Conservation (phyloP, 2,329 filamentous ascomycete species). For the Knufia fluminis region DNA sequence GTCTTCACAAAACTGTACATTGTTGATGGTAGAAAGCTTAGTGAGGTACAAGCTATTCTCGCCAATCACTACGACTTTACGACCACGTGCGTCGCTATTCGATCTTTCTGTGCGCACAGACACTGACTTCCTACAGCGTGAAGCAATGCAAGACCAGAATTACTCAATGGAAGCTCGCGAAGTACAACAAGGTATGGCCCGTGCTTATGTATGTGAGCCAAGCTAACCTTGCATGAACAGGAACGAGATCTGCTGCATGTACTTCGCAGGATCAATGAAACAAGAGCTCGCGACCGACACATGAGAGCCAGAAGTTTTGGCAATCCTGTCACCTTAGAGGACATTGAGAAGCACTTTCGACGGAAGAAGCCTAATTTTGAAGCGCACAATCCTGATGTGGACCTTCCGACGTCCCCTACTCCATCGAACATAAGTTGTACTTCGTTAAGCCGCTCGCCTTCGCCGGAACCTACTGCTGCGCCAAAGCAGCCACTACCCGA, state of each 20-base stretch:
- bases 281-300: neutral
- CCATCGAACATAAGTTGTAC: neutral
- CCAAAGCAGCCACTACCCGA: neutral
- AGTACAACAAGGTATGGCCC: constrained; percentile 6
- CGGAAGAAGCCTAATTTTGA: neutral
- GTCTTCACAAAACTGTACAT: constrained; percentile 4
- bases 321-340: neutral
- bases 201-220: neutral
- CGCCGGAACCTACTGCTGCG: neutral
- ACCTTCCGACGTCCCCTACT: neutral
- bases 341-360: neutral
- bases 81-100: constrained; percentile 1
- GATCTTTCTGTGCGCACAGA: neutral
- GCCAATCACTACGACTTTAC: neutral
- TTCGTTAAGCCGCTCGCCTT: neutral
- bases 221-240: neutral
- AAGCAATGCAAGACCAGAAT: constrained; percentile 9
- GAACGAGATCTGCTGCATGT: constrained; percentile 1
- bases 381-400: neutral
- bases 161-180: constrained; percentile 6
- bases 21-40: neutral
- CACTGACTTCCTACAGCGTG: neutral
- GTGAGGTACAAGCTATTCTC: constrained; percentile 3
- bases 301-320: neutral
- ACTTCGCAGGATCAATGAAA: neutral